These are phyloP conservation scores for Ganoderma lingzhi DNA, from an alignment of 1,284 basidiomycete species.

Conservation along the genomic window DNA sequence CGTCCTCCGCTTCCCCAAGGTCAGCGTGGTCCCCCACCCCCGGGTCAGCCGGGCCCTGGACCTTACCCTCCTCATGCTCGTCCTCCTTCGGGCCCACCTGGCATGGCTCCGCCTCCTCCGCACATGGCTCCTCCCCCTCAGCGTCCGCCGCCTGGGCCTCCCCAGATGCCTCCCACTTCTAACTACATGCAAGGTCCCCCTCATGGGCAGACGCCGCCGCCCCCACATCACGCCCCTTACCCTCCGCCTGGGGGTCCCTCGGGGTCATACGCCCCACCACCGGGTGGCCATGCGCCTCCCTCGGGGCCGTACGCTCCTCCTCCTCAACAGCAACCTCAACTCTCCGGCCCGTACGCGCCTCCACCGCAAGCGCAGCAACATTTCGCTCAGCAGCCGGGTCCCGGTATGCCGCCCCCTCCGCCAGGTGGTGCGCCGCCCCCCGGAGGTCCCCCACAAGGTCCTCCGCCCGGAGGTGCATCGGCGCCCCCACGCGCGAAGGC, in stretches of 20 bases:
- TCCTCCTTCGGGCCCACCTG: constrained; percentile 49
- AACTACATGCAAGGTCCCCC: constrained; percentile 13
- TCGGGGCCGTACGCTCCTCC: constrained; percentile 31
- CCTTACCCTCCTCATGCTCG: constrained; percentile 47
- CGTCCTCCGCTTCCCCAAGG: constrained; percentile 55
- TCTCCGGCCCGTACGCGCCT: constrained; percentile 26
- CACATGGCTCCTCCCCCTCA: constrained; percentile 48
- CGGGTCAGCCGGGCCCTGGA: constrained; percentile 37
- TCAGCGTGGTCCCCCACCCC: constrained; percentile 43
- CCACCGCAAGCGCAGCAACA: constrained; percentile 28
- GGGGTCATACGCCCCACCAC: constrained; percentile 43
- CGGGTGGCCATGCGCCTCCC: constrained; percentile 32
- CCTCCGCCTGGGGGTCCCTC: constrained; percentile 41
- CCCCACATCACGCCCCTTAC: constrained; percentile 42
- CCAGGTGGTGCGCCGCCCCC: constrained; percentile 51
- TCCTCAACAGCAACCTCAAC: constrained; percentile 20
- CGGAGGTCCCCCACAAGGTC: constrained; percentile 50
- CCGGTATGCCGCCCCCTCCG: constrained; percentile 38
- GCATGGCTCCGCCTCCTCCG: constrained; percentile 40
- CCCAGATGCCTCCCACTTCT: constrained; percentile 6
- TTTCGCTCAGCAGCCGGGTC: constrained; percentile 36
- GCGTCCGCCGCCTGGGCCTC: constrained; percentile 43
- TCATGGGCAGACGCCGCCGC: constrained; percentile 40
- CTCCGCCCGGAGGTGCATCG: constrained; percentile 47
- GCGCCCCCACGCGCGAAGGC: constrained; percentile 42